Percentiles rank a stretch among this genome's conserved stretches.
Evolutionary conservation across 1,284 basidiomycete species (phyloP).

Genomic region (Sanghuangporus weigelae): DNA sequence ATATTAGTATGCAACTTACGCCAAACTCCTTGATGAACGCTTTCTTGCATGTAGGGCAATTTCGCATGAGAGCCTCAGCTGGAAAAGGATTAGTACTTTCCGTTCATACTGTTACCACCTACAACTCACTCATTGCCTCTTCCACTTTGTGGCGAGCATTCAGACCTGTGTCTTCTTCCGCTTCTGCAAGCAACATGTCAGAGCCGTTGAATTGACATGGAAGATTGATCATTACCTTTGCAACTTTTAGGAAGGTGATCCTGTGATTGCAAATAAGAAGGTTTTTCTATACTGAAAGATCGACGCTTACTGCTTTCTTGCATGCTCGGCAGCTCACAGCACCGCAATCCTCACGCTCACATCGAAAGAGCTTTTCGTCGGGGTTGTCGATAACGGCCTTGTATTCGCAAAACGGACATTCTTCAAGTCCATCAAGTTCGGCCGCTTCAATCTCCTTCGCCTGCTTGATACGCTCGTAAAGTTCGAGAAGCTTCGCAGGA

Average conservation of each 20-base stretch:
- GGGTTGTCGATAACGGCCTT: conserved; percentile 75
- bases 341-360: conserved; percentile 67
- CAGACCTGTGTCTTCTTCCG: conserved; percentile 64
- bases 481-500: conserved; percentile 51
- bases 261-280: conserved; percentile 29
- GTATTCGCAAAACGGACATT: conserved; percentile 85
- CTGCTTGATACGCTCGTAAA: conserved; percentile 76
- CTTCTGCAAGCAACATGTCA: conserved; percentile 38
- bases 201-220: conserved; percentile 3
- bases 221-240: conserved; percentile 45
- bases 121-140: conserved; percentile 78
- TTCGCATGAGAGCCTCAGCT: conserved; percentile 79
- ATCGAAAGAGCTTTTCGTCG: conserved; percentile 74
- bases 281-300: not conserved
- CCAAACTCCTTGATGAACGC: conserved; percentile 74
- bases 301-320: conserved; percentile 56
- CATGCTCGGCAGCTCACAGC: conserved; percentile 74
- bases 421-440: conserved; percentile 68
- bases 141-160: conserved; percentile 74
- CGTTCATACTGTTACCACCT: not conserved
- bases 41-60: conserved; percentile 77
- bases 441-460: conserved; percentile 74
- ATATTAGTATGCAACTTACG: conserved; percentile 37
- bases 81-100: conserved; percentile 7
- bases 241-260: conserved; percentile 88